phyloP scores from a whole-genome alignment of 2,329 filamentous ascomycete species.

The Penicillium sp. region DNA sequence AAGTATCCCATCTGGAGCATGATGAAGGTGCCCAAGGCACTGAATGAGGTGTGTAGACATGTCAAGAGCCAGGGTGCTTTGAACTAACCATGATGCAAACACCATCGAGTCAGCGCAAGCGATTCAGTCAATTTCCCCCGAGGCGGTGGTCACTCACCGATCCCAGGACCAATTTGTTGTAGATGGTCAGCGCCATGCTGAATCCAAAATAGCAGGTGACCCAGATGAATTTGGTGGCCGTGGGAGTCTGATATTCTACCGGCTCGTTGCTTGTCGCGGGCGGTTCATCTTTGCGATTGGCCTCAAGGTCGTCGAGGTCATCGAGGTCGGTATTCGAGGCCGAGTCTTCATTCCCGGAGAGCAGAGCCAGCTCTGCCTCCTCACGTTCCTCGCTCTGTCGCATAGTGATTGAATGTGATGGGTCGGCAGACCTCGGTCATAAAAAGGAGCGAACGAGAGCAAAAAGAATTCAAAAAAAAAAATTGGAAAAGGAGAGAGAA shows the following conservation, averaged over 20 bases:
- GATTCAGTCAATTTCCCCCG: not conserved
- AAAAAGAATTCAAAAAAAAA: no score
- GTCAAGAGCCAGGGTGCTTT: conserved; percentile 13
- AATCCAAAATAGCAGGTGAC: conserved; percentile 11
- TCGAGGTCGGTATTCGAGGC: conserved; percentile 2
- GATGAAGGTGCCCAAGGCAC: conserved; percentile 8
- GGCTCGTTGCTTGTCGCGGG: not conserved
- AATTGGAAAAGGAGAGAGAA: no score
- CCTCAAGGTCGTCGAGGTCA: conserved; percentile 12
- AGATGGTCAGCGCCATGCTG: conserved; percentile 13
- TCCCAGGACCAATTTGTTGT: conserved; percentile 14
- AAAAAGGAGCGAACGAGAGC: no score
- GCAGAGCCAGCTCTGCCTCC: conserved; percentile 11
- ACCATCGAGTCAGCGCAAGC: not conserved
- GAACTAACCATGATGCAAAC: conserved; percentile 5
- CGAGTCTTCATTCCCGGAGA: conserved; percentile 7
- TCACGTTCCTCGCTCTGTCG: conserved; percentile 4
- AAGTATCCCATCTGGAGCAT: conserved; percentile 14
- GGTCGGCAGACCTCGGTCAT: no score
- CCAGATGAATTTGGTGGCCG: conserved; percentile 12
- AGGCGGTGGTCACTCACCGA: conserved; percentile 2
- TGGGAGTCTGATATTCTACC: conserved; percentile 14
- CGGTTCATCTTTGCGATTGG: conserved; percentile 6
- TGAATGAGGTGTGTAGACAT: conserved; percentile 11
- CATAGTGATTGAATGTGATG: not conserved